Percentiles rank a stretch among this genome's conserved stretches.
Evolutionary conservation across 1,284 basidiomycete genomes (phyloP).

Genomic region (Fomitopsis schrenkii): DNA sequence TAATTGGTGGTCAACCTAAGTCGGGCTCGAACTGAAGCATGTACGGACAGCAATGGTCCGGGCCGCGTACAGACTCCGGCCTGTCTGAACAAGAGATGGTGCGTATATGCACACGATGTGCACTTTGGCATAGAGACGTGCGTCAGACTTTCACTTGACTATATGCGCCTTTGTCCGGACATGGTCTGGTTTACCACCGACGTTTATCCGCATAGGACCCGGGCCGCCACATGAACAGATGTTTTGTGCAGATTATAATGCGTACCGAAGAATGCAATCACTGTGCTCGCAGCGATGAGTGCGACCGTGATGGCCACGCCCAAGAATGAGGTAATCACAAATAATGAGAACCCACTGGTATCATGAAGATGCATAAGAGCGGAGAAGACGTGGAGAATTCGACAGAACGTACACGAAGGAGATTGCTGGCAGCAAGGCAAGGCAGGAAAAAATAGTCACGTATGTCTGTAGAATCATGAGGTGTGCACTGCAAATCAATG

Average conservation of each 20-base stretch:
- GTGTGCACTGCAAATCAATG: neutral
- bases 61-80: too few relatives aligned
- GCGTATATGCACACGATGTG: too few relatives aligned
- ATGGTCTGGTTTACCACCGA: too few relatives aligned
- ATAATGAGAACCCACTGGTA: conserved; percentile 7
- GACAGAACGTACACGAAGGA: conserved; percentile 4
- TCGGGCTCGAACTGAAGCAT: too few relatives aligned
- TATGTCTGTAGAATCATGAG: conserved; percentile 3
- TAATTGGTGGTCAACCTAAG: too few relatives aligned
- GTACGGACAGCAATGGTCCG: too few relatives aligned
- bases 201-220: too few relatives aligned
- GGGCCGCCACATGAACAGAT: too few relatives aligned
- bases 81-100: too few relatives aligned
- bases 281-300: neutral
- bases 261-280: conserved; percentile 3
- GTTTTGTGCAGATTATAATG: neutral
- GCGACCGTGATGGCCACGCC: conserved; percentile 5
- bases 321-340: conserved; percentile 4
- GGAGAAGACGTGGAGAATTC: neutral
- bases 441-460: neutral
- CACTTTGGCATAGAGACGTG: too few relatives aligned
- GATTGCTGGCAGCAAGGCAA: conserved; percentile 6
- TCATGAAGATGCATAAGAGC: neutral
- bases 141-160: too few relatives aligned
- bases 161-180: too few relatives aligned